Base-by-base conservation (phyloP, 352 stramenopile genomes). In the Pythium apleroticum region DNA sequence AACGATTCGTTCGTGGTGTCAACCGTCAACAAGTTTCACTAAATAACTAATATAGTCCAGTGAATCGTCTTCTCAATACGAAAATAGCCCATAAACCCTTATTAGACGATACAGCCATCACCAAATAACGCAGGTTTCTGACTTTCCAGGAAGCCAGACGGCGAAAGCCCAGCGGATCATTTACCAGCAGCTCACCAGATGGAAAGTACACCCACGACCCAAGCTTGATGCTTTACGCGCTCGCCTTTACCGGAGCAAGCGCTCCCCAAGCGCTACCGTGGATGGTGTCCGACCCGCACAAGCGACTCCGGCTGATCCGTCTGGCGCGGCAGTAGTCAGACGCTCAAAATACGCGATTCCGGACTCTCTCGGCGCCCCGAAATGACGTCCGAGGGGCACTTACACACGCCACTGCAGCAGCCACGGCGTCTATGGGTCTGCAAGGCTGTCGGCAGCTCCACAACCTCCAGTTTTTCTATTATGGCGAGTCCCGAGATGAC, bases 101-200 rank as follows among this genome's bases (percentile, higher is more conserved):
- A 17, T 25, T 50, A 28, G 0, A 15, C 10, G 43, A 50, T 50
- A 50, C 4, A 3, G 9, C 6, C 7, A n/a, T n/a, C 8, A 50
- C n/a, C 43, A 50, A 7, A 19, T 50, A 28, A 50, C n/a, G 22
- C 19, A 28, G 43, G 43, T 27, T 14, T 10, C 20, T 6, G 22
- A n/a, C 43, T 50, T 50, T 50, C 43, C n/a, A 3, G 20, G 8
- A 50, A 50, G 43, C 43, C 43, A 50, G 43, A 50, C 43, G 43
- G 43, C 43, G 9, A 12, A 50, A 50, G 6, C 7, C n/a, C 20
- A 15, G 9, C 3, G 22, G 43, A 22, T 50, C 43, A 50, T 27
- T 50, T 50, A 11, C 43, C 43, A 50, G 43, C n/a, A 50, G 43
- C 43, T 50, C 43, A 50, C n/a, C 43, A 50, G 43, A n/a, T 50